A percentile compares a stretch with the other conserved stretches of the same genome.
phyloP scores from a whole-genome alignment of 73 alveolate species.

The Paramecium bursaria region DNA sequence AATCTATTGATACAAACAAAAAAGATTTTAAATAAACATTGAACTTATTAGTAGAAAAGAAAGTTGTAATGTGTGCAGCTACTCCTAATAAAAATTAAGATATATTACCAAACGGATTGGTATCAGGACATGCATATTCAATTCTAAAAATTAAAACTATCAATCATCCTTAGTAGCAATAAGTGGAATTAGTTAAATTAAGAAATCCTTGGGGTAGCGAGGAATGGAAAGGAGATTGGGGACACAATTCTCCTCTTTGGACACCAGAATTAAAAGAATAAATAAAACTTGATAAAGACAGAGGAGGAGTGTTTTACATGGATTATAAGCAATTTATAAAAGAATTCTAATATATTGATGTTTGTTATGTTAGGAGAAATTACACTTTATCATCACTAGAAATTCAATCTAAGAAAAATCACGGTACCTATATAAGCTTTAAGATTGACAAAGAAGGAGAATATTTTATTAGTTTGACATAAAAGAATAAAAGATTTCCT shows the following conservation, averaged over 20 bases:
- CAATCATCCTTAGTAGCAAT: constrained; percentile 61
- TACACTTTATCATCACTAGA: neutral
- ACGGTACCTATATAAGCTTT: neutral
- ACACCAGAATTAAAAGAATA: neutral
- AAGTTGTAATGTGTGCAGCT: constrained; percentile 85
- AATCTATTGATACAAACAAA: constrained; percentile 77
- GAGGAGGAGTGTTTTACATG: neutral
- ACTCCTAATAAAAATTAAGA: constrained; percentile 71
- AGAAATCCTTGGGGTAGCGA: constrained; percentile 96
- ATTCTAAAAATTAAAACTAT: constrained; percentile 70
- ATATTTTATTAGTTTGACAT: neutral
- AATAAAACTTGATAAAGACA: neutral
- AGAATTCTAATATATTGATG: constrained; percentile 11
- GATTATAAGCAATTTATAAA: neutral
- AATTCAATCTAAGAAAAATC: neutral
- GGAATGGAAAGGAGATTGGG: constrained; percentile 82
- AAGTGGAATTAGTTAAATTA: constrained; percentile 83
- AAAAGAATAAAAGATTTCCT: constrained; percentile 26
- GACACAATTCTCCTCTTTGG: neutral
- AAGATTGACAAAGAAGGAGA: constrained; percentile 14
- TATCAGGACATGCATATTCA: constrained; percentile 94
- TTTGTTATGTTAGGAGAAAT: constrained; percentile 7
- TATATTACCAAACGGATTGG: constrained; percentile 79
- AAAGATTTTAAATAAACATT: constrained; percentile 81
- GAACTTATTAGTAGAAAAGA: constrained; percentile 75